Base-by-base conservation (phyloP, 192 early-diverging fungal genomes). In the Mortierella claussenii region DNA sequence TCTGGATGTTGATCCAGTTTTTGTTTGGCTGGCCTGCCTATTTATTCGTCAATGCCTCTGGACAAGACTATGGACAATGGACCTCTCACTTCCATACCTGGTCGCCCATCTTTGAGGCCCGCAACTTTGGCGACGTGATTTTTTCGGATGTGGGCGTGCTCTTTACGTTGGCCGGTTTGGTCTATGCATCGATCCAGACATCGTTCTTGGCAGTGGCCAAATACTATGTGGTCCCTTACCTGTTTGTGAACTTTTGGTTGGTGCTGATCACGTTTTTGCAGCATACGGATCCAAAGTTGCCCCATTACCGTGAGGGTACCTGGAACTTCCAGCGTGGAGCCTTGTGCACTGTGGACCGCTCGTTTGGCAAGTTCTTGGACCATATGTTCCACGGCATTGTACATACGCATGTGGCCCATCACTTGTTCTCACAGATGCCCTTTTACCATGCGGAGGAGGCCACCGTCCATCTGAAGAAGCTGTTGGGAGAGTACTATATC, bases 361-460 rank as follows among this genome's bases (percentile, higher is more conserved):
- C 91, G 61, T 97, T 88, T 66, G 96, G 97, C 44, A 83, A 82
- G 78, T 76, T 96, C 73, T 85, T 98, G 67, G 91, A 98, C 78
- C 73, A 86, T 65, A 92, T 93, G 80, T 81, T 91, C 71, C 90
- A 91, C 69, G 85, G 88, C 64, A 96, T 95, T 69, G 83, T 90
- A 36, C 94, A 96, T 69, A 95, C 94, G 3, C 95, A 98, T 70
- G 95, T 98, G 21, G 95, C 91, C 9, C 97, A 98, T 79, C 97
- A 98, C 73, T 79, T 96, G 62, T 98, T 97, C 85, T 93, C 93
- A 11, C 93, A 89, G n/a, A 98, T 98, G 95, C 97, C 97, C 12
- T 94, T 96, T 84, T 98, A 98, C 85, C 85, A 98, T 69, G 97
- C 91, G 1, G 68, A 84, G 56, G 93, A 96, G 79, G 97, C 97